phyloP scores from a whole-genome alignment of 106 monocot species.

The Dendrobium officinale region DNA sequence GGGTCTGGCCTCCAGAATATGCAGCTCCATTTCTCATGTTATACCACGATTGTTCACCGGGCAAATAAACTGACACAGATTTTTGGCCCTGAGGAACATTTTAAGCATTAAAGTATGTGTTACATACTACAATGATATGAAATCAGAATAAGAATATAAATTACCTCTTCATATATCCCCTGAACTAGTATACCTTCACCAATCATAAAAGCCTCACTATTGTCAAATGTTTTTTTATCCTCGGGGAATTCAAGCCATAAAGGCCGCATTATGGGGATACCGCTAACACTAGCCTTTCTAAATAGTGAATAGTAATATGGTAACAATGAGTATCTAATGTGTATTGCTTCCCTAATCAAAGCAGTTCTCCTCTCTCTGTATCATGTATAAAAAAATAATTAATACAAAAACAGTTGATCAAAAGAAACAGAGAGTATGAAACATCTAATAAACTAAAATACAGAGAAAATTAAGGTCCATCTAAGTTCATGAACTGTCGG shows the following conservation, averaged over 20 bases:
- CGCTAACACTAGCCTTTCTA: conserved; percentile 71
- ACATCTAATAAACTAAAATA: neutral
- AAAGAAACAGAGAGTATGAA: neutral
- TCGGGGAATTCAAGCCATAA: conserved; percentile 90
- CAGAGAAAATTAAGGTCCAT: neutral
- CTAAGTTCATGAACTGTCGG: neutral
- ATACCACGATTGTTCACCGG: conserved; percentile 66
- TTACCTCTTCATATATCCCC: conserved; percentile 83
- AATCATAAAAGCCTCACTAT: conserved; percentile 88
- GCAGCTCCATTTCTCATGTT: conserved; percentile 60
- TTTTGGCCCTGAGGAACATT: conserved; percentile 58
- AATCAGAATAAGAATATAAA: conserved; percentile 6
- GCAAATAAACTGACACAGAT: conserved; percentile 76
- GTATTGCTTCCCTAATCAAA: conserved; percentile 93
- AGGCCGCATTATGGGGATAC: conserved; percentile 85
- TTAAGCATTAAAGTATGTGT: neutral
- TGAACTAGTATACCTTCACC: conserved; percentile 80
- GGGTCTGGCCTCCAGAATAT: conserved; percentile 51
- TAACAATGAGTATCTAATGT: conserved; percentile 68
- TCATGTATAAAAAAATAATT: neutral
- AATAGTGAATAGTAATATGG: conserved; percentile 95
- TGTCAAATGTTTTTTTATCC: conserved; percentile 75
- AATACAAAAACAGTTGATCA: neutral
- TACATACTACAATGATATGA: neutral
- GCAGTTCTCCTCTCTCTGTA: conserved; percentile 79